Evolutionary conservation across 2,329 filamentous ascomycete genomes (phyloP).

Genomic region (Xylaria multiplex): DNA sequence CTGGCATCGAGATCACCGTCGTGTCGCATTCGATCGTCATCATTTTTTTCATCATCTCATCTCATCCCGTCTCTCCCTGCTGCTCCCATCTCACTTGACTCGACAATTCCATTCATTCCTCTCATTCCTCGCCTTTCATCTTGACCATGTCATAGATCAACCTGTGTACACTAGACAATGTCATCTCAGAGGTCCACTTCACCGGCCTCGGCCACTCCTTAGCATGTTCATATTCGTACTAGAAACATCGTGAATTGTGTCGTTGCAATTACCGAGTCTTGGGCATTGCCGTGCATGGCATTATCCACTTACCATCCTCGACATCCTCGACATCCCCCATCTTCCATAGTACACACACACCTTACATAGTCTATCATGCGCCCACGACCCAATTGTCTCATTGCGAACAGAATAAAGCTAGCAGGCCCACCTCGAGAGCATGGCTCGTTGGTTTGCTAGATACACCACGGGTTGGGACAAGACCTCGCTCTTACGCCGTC

Average conservation of each 20-base stretch:
- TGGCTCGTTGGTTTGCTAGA: constrained; percentile 23
- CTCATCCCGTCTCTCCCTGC: too few relatives aligned
- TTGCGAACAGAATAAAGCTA: constrained; percentile 9
- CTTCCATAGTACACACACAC: too few relatives aligned
- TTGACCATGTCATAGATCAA: constrained; percentile 12
- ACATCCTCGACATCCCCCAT: neutral
- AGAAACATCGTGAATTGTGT: too few relatives aligned
- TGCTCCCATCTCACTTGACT: neutral
- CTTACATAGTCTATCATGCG: constrained; percentile 14
- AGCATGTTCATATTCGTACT: neutral
- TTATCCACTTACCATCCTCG: neutral
- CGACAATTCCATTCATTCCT: neutral
- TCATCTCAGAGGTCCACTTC: constrained; percentile 10
- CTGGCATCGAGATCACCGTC: neutral
- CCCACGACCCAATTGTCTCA: constrained; percentile 11
- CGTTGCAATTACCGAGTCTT: too few relatives aligned
- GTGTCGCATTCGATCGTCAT: neutral
- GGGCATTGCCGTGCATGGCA: neutral
- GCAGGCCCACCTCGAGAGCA: constrained; percentile 13
- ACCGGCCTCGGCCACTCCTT: constrained; percentile 28
- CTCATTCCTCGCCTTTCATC: neutral
- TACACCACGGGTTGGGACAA: constrained; percentile 33
- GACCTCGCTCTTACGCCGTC: constrained; percentile 39
- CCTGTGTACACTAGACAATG: constrained; percentile 3
- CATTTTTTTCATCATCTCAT: too few relatives aligned